Evolutionary conservation across 805 yeast genomes (phyloP).

Genomic region (Grigorovia yakushimaensis): DNA sequence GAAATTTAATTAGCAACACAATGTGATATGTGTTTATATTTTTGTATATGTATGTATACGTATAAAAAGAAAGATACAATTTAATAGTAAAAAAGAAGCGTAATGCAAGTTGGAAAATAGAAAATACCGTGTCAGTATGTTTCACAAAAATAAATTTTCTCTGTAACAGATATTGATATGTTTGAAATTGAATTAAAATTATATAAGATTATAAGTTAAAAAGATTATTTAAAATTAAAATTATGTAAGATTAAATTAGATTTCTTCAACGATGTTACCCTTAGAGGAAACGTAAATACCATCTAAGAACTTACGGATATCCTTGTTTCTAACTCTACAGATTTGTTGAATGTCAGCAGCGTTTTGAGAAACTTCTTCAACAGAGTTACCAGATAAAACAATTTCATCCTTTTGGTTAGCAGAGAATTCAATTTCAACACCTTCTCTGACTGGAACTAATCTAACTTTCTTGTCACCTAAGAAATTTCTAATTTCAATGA

Average conservation of each 20-base stretch:
- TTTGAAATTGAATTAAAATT: background rate
- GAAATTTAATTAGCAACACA: background rate
- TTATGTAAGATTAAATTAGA: slow-evolving; percentile 14
- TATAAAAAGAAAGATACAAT: too few relatives aligned
- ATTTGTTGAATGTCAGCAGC: slow-evolving; percentile 97
- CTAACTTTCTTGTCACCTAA: slow-evolving; percentile 98
- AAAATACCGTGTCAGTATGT: too few relatives aligned
- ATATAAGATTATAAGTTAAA: background rate
- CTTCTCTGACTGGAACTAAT: slow-evolving; percentile 75
- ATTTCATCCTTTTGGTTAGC: slow-evolving; percentile 89
- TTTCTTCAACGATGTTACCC: slow-evolving; percentile 73
- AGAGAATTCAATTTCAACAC: slow-evolving; percentile 80
- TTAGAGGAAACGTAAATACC: slow-evolving; percentile 98
- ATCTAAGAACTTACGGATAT: slow-evolving; percentile 99
- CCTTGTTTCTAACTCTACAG: slow-evolving; percentile 99
- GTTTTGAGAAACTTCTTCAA: slow-evolving; percentile 87
- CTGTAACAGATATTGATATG: too few relatives aligned
- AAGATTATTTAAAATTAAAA: background rate
- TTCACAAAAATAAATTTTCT: too few relatives aligned
- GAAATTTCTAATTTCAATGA: slow-evolving; percentile 97
- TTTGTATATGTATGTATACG: too few relatives aligned
- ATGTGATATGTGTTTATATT: background rate
- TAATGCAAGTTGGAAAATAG: too few relatives aligned
- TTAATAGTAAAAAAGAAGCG: too few relatives aligned
- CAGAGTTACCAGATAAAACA: slow-evolving; percentile 58